Evolutionary conservation across 371 early-diverging fungal genomes (phyloP), one percentile per base, ranked within the genome.

Genomic region (Apophysomyces variabilis): DNA sequence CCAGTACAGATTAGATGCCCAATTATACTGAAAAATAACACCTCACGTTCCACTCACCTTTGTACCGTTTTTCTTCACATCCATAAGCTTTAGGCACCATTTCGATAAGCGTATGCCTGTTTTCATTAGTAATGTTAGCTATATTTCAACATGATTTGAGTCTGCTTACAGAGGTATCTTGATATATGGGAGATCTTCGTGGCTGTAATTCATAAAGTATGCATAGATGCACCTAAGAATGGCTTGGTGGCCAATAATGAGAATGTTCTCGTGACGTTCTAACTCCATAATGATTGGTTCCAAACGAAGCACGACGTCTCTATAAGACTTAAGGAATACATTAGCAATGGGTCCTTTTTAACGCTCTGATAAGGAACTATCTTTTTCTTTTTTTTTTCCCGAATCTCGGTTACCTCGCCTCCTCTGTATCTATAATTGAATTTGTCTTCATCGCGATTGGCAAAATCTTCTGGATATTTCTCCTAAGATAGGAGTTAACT

Each of bases 211-310:
- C 84, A 95, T 83, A 76, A 96, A 97, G 75, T 97, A 97, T 18
- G 94, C 95, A 75, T 96, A 94, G 58, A 98, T 91, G 71, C 94
- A 93, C 39, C 99, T 89, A 65, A 98, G 77, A 26, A 96, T 96
- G 0, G 98, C 99, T 64, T 95, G 96, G 66, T 96, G 96, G 36
- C 92, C 96, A 72, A 98, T 92, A 62, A 99, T 96, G 65, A 98
- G 83, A 64, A 99, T 96, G 73, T 96, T 95, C 65, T 90, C 90
- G 70, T 96, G 96, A 39, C 97, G 87, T 74, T 99, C 99, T 60
- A 99, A 83, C 70, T 98, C 99, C 95, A 99, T 94, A 65, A 98
- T 99, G 41, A 98, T 76, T 4, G 86, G 83, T 58, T 90, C 90
- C 21, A 90, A 70, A 13, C 90, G 79, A 38, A 87, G 71, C 5